Evolutionary conservation across 2,329 filamentous ascomycete genomes (phyloP).

Genomic region (Venturia aucupariae): DNA sequence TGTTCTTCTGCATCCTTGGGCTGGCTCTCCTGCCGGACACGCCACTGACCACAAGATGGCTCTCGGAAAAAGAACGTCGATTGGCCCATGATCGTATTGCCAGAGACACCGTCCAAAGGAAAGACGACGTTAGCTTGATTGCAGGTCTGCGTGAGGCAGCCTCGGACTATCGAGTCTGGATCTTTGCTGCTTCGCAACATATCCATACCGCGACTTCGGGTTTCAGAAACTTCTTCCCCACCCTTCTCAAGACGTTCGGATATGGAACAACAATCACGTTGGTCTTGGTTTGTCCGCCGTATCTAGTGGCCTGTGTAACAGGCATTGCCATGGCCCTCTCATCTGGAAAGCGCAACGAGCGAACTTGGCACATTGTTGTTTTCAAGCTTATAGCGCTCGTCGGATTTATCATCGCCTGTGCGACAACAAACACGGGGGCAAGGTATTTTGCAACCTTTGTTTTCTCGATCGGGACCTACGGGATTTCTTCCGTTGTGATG

Average conservation of each 20-base stretch:
- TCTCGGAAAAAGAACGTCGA: constrained; percentile 31
- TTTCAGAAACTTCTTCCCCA: constrained; percentile 40
- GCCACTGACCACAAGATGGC: constrained; percentile 30
- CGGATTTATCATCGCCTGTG: constrained; percentile 29
- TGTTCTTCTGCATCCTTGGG: constrained; percentile 23
- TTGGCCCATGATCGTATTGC: constrained; percentile 40
- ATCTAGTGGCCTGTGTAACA: constrained; percentile 23
- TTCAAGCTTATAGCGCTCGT: constrained; percentile 28
- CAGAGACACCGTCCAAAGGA: constrained; percentile 28
- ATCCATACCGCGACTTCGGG: constrained; percentile 26
- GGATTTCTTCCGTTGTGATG: constrained; percentile 26
- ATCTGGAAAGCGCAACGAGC: constrained; percentile 31
- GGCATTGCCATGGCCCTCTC: constrained; percentile 26
- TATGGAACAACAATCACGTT: constrained; percentile 43
- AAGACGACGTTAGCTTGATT: constrained; percentile 36
- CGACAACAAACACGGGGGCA: constrained; percentile 21
- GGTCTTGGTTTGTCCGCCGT: constrained; percentile 36
- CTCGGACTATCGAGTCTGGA: constrained; percentile 41
- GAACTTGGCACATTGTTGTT: constrained; percentile 32
- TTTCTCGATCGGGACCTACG: constrained; percentile 24
- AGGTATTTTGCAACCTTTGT: constrained; percentile 22
- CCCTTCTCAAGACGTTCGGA: constrained; percentile 41
- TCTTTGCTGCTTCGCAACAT: constrained; percentile 43
- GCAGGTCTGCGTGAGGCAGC: constrained; percentile 28
- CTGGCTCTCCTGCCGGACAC: constrained; percentile 34